phyloP scores from a whole-genome alignment of 139 green algal genomes.

The Astrephomene gubernaculifera region DNA sequence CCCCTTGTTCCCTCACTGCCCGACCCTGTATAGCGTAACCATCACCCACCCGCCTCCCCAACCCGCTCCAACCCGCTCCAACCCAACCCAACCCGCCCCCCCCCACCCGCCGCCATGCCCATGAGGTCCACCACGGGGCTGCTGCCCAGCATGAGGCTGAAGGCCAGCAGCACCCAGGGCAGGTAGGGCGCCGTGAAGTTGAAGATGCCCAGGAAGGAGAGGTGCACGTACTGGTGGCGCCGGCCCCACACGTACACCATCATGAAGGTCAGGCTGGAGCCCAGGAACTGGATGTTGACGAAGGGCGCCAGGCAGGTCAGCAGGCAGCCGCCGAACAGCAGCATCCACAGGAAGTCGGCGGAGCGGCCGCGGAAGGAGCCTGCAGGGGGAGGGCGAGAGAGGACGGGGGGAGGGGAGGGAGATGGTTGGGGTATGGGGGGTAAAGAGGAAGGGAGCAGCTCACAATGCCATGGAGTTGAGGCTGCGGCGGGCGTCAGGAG shows the following conservation, averaged over 20 bases:
- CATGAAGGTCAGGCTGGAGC: constrained; percentile 97
- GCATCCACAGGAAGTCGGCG: constrained; percentile 99
- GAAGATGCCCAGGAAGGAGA: constrained; percentile 98
- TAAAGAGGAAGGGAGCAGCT: too few relatives aligned
- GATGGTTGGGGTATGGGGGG: too few relatives aligned
- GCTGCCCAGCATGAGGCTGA: constrained; percentile 92
- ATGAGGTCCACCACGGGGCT: constrained; percentile 93
- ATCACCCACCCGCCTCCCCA: too few relatives aligned
- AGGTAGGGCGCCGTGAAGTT: constrained; percentile 99
- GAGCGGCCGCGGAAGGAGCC: constrained; percentile 90
- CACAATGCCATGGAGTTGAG: too few relatives aligned
- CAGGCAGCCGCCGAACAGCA: constrained; percentile 89
- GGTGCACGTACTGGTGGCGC: constrained; percentile 91
- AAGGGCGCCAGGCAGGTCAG: constrained; percentile 88
- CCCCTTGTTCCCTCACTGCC: too few relatives aligned
- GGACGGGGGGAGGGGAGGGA: too few relatives aligned
- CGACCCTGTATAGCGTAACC: too few relatives aligned
- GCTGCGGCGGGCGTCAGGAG: too few relatives aligned
- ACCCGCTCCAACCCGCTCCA: background rate
- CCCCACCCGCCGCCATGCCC: constrained; percentile 87
- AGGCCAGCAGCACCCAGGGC: constrained; percentile 97
- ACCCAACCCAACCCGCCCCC: background rate
- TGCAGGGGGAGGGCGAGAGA: constrained; percentile 23
- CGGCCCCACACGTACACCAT: constrained; percentile 99
- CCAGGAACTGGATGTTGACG: constrained; percentile 97